Evolutionary conservation across 2,329 filamentous ascomycete genomes (phyloP).

Genomic region (Cercospora sp.): DNA sequence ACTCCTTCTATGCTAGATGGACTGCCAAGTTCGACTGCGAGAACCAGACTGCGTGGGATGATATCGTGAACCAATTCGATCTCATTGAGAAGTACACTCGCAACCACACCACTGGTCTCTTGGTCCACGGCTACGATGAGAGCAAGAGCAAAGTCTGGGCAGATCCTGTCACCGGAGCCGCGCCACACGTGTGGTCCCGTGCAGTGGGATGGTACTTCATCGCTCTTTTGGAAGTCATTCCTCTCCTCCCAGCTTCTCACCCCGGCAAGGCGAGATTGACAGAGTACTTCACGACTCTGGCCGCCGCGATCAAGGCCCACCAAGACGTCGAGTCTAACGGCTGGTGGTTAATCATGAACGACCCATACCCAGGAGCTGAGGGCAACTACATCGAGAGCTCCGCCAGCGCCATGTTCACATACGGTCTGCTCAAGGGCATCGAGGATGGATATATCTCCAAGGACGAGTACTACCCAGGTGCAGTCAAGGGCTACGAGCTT

Average conservation of each 20-base stretch:
- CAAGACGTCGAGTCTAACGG: conserved; percentile 55
- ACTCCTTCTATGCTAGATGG: conserved; percentile 45
- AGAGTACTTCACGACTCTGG: conserved; percentile 41
- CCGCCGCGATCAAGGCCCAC: conserved; percentile 46
- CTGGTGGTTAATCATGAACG: conserved; percentile 60
- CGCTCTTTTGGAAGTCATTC: conserved; percentile 50
- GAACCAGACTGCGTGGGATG: conserved; percentile 36
- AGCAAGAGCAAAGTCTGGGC: conserved; percentile 54
- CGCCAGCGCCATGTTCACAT: conserved; percentile 59
- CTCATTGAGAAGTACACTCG: conserved; percentile 50
- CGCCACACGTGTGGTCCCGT: conserved; percentile 55
- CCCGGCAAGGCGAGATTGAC: conserved; percentile 36
- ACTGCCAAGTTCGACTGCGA: conserved; percentile 21
- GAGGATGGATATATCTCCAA: conserved; percentile 41
- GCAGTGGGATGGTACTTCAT: conserved; percentile 58
- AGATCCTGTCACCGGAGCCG: conserved; percentile 51
- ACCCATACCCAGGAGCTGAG: conserved; percentile 50
- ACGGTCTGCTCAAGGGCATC: conserved; percentile 52
- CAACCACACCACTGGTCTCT: conserved; percentile 45
- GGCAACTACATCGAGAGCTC: conserved; percentile 62
- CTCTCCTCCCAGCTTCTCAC: conserved; percentile 44
- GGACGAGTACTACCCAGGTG: conserved; percentile 52
- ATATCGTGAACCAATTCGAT: conserved; percentile 37
- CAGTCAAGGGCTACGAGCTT: conserved; percentile 48
- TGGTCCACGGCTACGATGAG: conserved; percentile 58